Conservation (phyloP, 169 alveolate species). For the Cryptosporidium ubiquitum region DNA sequence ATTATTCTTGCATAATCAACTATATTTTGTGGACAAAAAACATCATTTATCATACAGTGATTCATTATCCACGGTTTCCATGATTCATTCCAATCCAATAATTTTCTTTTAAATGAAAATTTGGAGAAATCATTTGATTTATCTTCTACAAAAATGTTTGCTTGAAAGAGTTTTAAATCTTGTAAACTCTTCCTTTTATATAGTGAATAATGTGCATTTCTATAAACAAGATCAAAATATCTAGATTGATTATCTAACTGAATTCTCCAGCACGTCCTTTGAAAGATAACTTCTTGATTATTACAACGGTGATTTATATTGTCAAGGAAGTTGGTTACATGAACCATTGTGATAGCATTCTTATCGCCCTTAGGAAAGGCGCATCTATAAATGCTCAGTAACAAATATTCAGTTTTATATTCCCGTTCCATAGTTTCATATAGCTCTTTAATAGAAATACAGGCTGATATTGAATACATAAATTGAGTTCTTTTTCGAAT, state of each 20-base stretch:
- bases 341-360: slow-evolving; percentile 19
- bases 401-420: slow-evolving; percentile 58
- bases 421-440: slow-evolving; percentile 51
- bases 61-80: slow-evolving; percentile 66
- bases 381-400: slow-evolving; percentile 74
- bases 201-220: slow-evolving; percentile 72
- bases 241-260: slow-evolving; percentile 55
- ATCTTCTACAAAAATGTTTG: background rate
- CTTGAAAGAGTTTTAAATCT: background rate
- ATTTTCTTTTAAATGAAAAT: slow-evolving; percentile 32
- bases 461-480: slow-evolving; percentile 74
- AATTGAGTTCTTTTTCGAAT: slow-evolving; percentile 77
- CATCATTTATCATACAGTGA: slow-evolving; percentile 35
- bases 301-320: slow-evolving; percentile 60
- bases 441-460: slow-evolving; percentile 75
- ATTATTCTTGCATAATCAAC: slow-evolving; percentile 71
- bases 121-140: background rate
- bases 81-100: slow-evolving; percentile 59
- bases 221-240: slow-evolving; percentile 71
- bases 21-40: slow-evolving; percentile 40
- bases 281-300: slow-evolving; percentile 30
- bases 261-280: slow-evolving; percentile 74
- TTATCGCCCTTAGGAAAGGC: slow-evolving; percentile 37
- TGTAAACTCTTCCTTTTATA: slow-evolving; percentile 7
- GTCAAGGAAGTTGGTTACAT: slow-evolving; percentile 64